A percentile compares a stretch with the other conserved stretches of the same genome.
These are phyloP conservation scores for Leishmania tropica DNA, from an alignment of 208 protist genomes.

Conservation along the genomic window DNA sequence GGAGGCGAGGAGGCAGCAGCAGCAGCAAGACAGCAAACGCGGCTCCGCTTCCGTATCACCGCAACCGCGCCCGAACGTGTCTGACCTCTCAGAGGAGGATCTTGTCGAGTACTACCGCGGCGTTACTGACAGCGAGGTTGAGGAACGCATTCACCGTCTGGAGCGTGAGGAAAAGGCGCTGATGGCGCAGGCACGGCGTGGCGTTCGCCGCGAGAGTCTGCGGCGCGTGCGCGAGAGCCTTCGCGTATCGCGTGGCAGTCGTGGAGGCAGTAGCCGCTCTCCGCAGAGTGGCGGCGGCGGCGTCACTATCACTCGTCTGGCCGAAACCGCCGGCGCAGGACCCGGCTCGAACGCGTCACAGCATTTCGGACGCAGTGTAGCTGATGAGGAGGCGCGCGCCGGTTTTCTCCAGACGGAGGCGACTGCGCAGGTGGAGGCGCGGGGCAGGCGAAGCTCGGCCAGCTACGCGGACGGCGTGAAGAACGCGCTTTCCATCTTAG, in stretches of 20 bases:
- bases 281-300: constrained; percentile 20
- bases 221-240: constrained; percentile 70
- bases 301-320: constrained; percentile 25
- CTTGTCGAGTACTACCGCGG: constrained; percentile 29
- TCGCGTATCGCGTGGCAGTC: constrained; percentile 16
- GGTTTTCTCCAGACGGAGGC: neutral
- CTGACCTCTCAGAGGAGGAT: constrained; percentile 30
- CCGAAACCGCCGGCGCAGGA: constrained; percentile 5
- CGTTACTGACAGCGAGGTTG: constrained; percentile 52
- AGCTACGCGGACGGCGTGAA: constrained; percentile 58
- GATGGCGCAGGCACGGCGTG: constrained; percentile 52
- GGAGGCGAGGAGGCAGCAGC: constrained; percentile 32
- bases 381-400: neutral
- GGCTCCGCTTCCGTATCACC: constrained; percentile 40
- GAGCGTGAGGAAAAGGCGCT: constrained; percentile 71
- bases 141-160: constrained; percentile 54
- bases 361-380: neutral
- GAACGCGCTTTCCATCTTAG: constrained; percentile 73
- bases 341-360: neutral
- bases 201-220: constrained; percentile 61
- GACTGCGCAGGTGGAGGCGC: constrained; percentile 13
- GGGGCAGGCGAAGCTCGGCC: constrained; percentile 21
- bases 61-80: constrained; percentile 36
- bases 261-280: constrained; percentile 20
- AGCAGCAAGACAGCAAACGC: constrained; percentile 20